Evolutionary conservation across 169 alveolate species (phyloP).

Genomic region (Plasmodium fragile): DNA sequence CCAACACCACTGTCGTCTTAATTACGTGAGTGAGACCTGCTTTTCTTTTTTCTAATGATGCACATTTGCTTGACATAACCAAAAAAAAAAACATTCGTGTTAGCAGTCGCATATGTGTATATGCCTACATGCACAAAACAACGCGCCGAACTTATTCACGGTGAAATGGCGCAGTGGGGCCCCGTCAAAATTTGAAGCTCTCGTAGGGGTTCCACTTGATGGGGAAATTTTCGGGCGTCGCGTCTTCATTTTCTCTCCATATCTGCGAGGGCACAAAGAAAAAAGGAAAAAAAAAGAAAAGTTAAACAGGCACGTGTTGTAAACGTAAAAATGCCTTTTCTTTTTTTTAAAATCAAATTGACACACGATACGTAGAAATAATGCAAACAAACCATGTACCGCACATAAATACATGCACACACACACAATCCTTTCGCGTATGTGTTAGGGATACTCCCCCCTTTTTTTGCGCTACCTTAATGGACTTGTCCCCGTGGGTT

Average conservation of each 20-base stretch:
- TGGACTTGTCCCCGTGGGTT: slow-evolving; percentile 99
- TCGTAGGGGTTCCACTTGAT: slow-evolving; percentile 83
- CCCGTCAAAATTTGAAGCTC: slow-evolving; percentile 70
- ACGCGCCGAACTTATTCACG: neutral
- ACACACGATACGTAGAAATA: neutral
- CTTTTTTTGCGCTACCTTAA: slow-evolving; percentile 90
- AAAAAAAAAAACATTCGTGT: neutral
- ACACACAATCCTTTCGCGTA: neutral
- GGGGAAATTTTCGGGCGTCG: slow-evolving; percentile 87
- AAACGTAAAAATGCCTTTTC: neutral
- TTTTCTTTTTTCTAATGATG: neutral
- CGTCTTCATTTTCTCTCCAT: slow-evolving; percentile 85
- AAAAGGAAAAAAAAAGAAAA: neutral
- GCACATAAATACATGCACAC: neutral
- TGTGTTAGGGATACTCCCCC: neutral
- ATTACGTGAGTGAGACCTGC: neutral
- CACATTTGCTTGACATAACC: neutral
- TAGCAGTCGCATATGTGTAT: neutral
- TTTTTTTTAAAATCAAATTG: neutral
- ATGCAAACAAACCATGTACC: neutral
- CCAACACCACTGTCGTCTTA: neutral
- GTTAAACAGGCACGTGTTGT: neutral
- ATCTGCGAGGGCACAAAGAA: slow-evolving; percentile 14
- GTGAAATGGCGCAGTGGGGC: neutral
- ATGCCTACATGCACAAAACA: neutral